Evolutionary conservation across 768 basidiomycete species (phyloP).

Genomic region (Artomyces pyxidatus): DNA sequence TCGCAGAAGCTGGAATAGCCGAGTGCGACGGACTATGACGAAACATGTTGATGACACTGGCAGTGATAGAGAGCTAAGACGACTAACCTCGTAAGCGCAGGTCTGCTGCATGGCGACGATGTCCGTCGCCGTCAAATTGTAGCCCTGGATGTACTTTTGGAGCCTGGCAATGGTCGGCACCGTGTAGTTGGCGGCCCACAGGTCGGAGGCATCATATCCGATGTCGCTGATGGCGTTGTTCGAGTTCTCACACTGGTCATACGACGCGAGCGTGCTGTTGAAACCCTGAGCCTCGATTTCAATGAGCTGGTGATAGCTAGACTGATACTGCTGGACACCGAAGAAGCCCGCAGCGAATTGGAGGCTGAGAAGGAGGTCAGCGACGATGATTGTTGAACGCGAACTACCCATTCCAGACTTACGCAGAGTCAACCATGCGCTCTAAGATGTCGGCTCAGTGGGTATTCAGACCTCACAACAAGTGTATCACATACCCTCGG

Average conservation of each 20-base stretch:
- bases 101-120: constrained; percentile 28
- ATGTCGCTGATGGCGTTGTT: constrained; percentile 17
- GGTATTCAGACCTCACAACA: not conserved
- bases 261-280: constrained; percentile 41
- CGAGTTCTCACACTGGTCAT: constrained; percentile 25
- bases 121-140: constrained; percentile 22
- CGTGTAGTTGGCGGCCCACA: constrained; percentile 36
- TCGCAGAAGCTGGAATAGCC: constrained; percentile 42
- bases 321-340: constrained; percentile 31
- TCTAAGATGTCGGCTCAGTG: constrained; percentile 8
- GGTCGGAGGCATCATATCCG: constrained; percentile 18
- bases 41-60: not conserved
- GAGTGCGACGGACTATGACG: constrained; percentile 37
- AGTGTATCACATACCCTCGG: constrained; percentile 28
- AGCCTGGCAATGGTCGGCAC: constrained; percentile 28
- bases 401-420: constrained; percentile 3
- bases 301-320: constrained; percentile 39
- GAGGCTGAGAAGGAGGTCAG: constrained; percentile 18
- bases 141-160: constrained; percentile 23
- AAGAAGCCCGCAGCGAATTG: constrained; percentile 47
- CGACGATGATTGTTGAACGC: constrained; percentile 14
- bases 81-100: constrained; percentile 31
- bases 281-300: constrained; percentile 35
- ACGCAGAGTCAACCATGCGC: constrained; percentile 27
- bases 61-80: constrained; percentile 10